Percentiles rank a stretch among this genome's conserved stretches.
Evolutionary conservation across 1,284 basidiomycete species (phyloP).

Genomic region (Tylopilus microsporus): DNA sequence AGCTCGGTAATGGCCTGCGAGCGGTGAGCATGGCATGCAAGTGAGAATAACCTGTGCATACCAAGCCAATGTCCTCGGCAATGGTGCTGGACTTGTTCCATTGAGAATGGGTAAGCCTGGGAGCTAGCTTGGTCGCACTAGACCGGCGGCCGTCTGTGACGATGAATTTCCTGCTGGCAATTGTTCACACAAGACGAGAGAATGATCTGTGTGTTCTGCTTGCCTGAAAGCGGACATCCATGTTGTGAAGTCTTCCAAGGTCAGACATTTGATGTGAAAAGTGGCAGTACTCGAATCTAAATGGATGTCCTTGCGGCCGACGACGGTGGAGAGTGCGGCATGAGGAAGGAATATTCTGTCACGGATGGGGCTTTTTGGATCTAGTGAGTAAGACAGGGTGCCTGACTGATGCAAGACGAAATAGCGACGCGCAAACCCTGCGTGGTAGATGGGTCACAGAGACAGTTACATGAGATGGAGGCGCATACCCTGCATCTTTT

Average conservation of each 20-base stretch:
- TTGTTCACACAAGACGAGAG: constrained; percentile 10
- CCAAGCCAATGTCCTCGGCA: constrained; percentile 58
- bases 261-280: constrained; percentile 75
- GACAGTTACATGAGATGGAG: constrained; percentile 1
- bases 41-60: constrained; percentile 33
- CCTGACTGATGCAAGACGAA: constrained; percentile 66
- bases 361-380: constrained; percentile 63
- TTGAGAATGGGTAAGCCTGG: constrained; percentile 38
- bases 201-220: constrained; percentile 12
- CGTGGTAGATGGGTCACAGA: constrained; percentile 6
- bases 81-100: constrained; percentile 46
- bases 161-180: constrained; percentile 51
- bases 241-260: constrained; percentile 60
- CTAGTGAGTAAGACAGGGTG: constrained; percentile 69
- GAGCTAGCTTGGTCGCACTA: constrained; percentile 38
- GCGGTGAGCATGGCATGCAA: constrained; percentile 9
- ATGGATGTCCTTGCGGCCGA: constrained; percentile 68
- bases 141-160: constrained; percentile 47
- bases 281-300: constrained; percentile 72
- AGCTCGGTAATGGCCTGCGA: constrained; percentile 40
- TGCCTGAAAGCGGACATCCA: constrained; percentile 76
- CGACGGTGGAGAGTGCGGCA: constrained; percentile 69
- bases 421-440: constrained; percentile 81
- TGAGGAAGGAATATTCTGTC: constrained; percentile 65
- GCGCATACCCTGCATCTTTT: constrained; percentile 73